Evolutionary conservation across 805 yeast species (phyloP), one percentile per base, ranked within the genome.

Genomic region (Schwanniomyces pseudopolymorphus): DNA sequence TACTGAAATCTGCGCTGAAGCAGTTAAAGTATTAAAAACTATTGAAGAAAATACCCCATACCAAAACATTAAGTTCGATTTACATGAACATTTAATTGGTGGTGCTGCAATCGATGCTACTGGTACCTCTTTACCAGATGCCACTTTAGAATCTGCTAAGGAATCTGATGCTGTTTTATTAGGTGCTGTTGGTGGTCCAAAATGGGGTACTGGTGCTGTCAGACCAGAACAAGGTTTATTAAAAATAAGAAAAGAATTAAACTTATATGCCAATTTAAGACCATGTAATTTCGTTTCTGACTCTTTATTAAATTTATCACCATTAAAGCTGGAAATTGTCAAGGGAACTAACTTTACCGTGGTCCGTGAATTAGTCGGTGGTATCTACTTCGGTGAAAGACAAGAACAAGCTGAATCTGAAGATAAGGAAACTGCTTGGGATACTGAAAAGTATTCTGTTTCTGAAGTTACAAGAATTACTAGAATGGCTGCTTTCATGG

Each of bases 101-200:
- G 99, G 99, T 60, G 97, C 98, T 43, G 96, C 98, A 40, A 92
- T 94, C 61, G 99, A 94, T 66, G 97, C 97, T 47, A 85, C 95
- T 39, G 99, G 99, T 44, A 84, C 66, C 43, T 97, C 99, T 48
- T 76, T 94, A 53, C 87, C 97, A 13, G 96, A 87, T 49, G 92
- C 78, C 47, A 79, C 97, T 3, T 76, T 94, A 40, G 87, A 73
- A 39, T 90, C 96, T 8, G 80, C 97, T 31, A 90, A 89, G 69
- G 22, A 73, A 39, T 85, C 98, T 1, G 95, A 92, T 64, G 99
- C 98, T 21, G 96, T 94, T n/a, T 74, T 94, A 54, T 77, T 94
- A 47, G 99, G 99, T 55, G 97, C 99, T 7, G 99, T 94, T 27
- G 99, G 99, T 53, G 99, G 99, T 27, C 99, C 99, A 51, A 94